Evolutionary conservation across 139 green algal genomes (phyloP), one percentile per base, ranked within the genome.

Genomic region (Mychonastes homosphaera): DNA sequence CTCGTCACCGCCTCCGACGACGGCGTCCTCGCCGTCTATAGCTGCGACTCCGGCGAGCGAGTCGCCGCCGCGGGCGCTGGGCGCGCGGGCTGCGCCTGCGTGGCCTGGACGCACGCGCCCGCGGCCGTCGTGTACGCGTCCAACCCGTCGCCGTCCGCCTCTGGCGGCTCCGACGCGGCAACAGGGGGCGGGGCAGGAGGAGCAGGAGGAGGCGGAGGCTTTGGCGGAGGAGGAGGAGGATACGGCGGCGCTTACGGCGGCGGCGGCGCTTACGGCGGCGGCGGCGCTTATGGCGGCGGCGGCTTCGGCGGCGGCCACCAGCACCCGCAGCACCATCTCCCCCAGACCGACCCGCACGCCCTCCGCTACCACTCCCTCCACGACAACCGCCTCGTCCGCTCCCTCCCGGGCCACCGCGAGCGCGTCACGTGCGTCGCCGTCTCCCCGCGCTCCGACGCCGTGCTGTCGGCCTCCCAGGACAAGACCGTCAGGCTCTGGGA

Each of bases 401-500:
- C 34, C 54, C 41, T 60, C 19, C 54, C 56, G 10, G 87, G 86
- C 9, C 89, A 95, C 72, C 70, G 46, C 6, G 80, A 64, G 5
- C 67, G 71, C 5, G 79, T 97, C 3, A 89, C 82, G 40, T 77
- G 75, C 0, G 52, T 97, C 15, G 75, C 53, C 47, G 75, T 95
- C 58, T 86, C 74, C 0, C 85, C 89, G 27, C 89, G 83, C 48
- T 86, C 68, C 13, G 89, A 97, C 72, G 58, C 69, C 0, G 84
- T 96, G 53, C 75, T 95, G 40, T 90, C 74, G 10, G 77, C 81
- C 35, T 10, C 51, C 38, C 77, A 87, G 75, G 86, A 94, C 61
- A 72, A 79, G 39, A 78, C 74, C 12, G 81, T 95, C 18, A 77
- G 85, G 16, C 59, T 95, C 27, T 97, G 89, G 89, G 89, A 97